These are phyloP conservation scores for Epichloe festucae DNA, from an alignment of 2,329 filamentous ascomycete genomes.

Conservation along the genomic window DNA sequence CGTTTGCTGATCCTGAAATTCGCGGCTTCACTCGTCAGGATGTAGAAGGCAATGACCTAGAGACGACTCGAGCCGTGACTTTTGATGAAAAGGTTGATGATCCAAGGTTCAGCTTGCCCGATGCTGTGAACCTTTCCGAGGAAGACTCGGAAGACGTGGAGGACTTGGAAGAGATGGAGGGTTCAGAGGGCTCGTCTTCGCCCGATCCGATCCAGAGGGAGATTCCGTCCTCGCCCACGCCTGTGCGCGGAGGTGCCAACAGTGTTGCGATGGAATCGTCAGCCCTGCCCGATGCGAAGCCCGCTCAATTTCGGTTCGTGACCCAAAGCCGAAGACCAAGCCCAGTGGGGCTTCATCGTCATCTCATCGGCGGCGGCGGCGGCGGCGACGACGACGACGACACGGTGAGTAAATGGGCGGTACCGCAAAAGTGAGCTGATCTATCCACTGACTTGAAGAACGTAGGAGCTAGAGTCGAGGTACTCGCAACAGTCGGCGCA, in stretches of 20 bases:
- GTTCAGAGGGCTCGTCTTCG: neutral
- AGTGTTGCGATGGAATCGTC: neutral
- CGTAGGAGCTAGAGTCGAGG: neutral
- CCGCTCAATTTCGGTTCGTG: neutral
- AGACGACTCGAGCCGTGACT: slow-evolving; percentile 16
- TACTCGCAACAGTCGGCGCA: neutral
- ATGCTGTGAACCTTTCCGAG: slow-evolving; percentile 5
- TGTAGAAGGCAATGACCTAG: slow-evolving; percentile 12
- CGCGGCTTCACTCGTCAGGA: slow-evolving; percentile 21
- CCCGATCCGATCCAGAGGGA: slow-evolving; percentile 1
- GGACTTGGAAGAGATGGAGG: neutral
- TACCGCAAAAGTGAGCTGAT: neutral
- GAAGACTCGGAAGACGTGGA: slow-evolving; percentile 2
- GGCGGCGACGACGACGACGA: neutral
- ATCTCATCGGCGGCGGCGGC: neutral
- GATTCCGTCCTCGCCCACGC: slow-evolving; percentile 6
- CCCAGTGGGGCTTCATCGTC: neutral
- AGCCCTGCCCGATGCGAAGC: neutral
- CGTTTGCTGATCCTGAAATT: slow-evolving; percentile 13
- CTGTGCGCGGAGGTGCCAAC: neutral
- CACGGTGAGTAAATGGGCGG: neutral
- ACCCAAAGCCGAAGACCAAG: neutral
- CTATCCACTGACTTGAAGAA: neutral
- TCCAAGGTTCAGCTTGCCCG: slow-evolving; percentile 17
- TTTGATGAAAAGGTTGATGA: slow-evolving; percentile 22